These are phyloP conservation scores for Hemileccinum rubropunctum DNA, from an alignment of 768 basidiomycete species.

Conservation along the genomic window DNA sequence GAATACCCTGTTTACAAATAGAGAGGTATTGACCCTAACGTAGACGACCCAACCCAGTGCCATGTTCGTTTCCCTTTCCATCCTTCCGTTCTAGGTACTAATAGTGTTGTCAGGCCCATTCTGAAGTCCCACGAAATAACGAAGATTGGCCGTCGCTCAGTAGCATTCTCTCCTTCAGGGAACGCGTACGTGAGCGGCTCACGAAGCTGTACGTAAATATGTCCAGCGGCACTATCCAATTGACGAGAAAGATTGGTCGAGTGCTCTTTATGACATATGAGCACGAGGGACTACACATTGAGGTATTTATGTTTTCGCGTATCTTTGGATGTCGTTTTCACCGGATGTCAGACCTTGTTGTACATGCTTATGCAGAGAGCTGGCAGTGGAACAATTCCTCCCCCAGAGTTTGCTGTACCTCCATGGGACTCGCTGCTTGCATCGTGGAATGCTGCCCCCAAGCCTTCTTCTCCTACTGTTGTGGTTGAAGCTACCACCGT, in stretches of 20 bases:
- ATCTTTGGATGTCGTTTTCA: conserved; percentile 3
- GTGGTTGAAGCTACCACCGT: conserved; percentile 58
- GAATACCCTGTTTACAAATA: conserved; percentile 32
- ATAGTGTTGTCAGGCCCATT: conserved; percentile 63
- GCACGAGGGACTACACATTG: conserved; percentile 87
- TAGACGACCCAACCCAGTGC: conserved; percentile 83
- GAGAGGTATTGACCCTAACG: conserved; percentile 95
- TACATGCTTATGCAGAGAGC: conserved; percentile 92
- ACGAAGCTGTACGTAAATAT: conserved; percentile 70
- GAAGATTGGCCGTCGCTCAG: conserved; percentile 84
- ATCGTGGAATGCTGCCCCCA: conserved; percentile 45
- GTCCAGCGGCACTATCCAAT: conserved; percentile 41
- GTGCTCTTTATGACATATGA: conserved; percentile 90
- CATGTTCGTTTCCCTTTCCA: conserved; percentile 53
- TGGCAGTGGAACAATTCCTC: conserved; percentile 75
- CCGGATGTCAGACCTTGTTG: conserved; percentile 60
- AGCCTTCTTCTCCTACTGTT: conserved; percentile 44
- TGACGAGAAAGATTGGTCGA: conserved; percentile 69
- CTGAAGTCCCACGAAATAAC: conserved; percentile 74
- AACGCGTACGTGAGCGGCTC: conserved; percentile 75
- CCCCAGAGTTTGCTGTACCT: conserved; percentile 70
- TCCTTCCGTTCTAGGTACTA: background rate
- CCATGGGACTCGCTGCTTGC: conserved; percentile 59
- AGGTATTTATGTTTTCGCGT: conserved; percentile 39
- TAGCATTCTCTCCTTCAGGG: conserved; percentile 72